Base-by-base conservation (phyloP, 768 basidiomycete species). In the Amanita muscaria region DNA sequence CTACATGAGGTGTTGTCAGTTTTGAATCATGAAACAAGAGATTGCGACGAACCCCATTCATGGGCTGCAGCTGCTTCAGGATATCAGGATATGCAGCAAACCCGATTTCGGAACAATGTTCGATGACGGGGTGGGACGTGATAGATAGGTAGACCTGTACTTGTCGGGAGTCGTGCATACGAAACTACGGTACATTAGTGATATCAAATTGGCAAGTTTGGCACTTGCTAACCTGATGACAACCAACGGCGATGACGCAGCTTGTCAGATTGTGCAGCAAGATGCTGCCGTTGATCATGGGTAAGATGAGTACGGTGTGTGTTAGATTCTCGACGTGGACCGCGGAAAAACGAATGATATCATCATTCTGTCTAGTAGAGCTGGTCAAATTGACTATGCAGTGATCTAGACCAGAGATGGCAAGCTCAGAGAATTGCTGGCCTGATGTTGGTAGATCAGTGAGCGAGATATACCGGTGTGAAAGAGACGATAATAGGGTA, bases 71-170 rank as follows among this genome's bases (percentile, higher is more conserved):
- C n/a, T 24, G 4, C 19, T 4, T 19, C 2, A 70, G 48, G 12
- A 40, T 47, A 1, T 48, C 38, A 0, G 88, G 85, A 58, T 88
- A 92, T 1, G 58, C 51, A 2, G 76, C 65, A 52, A 94, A 91
- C 5, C 72, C 65, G 36, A 92, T 74, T 0, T 53, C 52, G 0
- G 64, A 64, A 53, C 80, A 90, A 49, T 82, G 69, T 56, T 94
- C 91, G 34, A 93, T 88, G 59, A 89, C 70, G 1, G 90, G 89
- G 35, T 80, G 77, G 3, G 88, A 88, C 3, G 64, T 56, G 9
- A 80, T 76, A 4, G 74, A 65, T 2, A 93, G 70, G 53, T 83
- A 80, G 2, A 90, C 73, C 40, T 79, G 76, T 0, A 82, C 74
- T 7, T 66, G 48, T 0, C 57, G 67, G 1, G 90, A 89, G 15